Conservation (phyloP, 495 filamentous ascomycete species). For the Letharia lupina region DNA sequence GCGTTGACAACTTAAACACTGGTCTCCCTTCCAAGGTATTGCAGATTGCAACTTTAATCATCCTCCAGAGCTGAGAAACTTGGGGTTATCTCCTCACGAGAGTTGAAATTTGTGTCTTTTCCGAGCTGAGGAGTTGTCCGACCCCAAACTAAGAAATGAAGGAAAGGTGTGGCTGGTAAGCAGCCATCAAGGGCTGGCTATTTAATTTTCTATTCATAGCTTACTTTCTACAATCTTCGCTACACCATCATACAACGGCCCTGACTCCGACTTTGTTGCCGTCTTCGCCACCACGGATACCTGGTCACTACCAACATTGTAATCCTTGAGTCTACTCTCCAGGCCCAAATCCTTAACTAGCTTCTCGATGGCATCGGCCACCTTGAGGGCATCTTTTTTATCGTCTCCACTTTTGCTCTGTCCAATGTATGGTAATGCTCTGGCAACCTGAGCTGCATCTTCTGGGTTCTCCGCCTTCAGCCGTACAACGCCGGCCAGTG, state of each 20-base stretch:
- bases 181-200: neutral
- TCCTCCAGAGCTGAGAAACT: too few species aligned
- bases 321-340: constrained; percentile 20
- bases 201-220: neutral
- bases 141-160: too few species aligned
- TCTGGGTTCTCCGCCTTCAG: constrained; percentile 34
- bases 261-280: constrained; percentile 8
- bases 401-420: constrained; percentile 30
- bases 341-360: constrained; percentile 34
- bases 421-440: constrained; percentile 35
- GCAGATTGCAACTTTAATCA: too few species aligned
- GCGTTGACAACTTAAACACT: too few species aligned
- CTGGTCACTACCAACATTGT: constrained; percentile 20
- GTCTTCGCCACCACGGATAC: constrained; percentile 13
- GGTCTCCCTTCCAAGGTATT: too few species aligned
- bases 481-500: constrained; percentile 38
- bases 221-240: neutral
- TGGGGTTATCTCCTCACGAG: too few species aligned
- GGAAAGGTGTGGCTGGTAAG: neutral
- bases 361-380: constrained; percentile 23
- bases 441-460: constrained; percentile 38
- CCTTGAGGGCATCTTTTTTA: constrained; percentile 19
- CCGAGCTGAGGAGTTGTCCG: neutral
- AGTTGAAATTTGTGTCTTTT: neutral
- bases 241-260: constrained; percentile 2